These are phyloP conservation scores for Taxawa tesnikishii DNA, from an alignment of 2,329 filamentous ascomycete species.

Conservation along the genomic window DNA sequence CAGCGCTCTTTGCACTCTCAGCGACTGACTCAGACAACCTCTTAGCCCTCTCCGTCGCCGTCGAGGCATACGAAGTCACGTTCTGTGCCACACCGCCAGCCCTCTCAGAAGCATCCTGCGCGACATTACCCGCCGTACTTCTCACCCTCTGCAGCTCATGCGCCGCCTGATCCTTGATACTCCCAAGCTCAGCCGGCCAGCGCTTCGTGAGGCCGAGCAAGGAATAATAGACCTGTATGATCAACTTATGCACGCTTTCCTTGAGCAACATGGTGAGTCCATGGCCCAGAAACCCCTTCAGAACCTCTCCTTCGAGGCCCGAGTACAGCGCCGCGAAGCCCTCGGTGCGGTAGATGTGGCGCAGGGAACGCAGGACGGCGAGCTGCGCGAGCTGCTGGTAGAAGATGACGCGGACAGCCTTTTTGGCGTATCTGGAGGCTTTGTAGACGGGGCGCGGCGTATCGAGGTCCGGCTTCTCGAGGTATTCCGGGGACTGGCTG, in stretches of 20 bases:
- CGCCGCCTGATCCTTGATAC: constrained; percentile 10
- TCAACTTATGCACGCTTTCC: constrained; percentile 58
- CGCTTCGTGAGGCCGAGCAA: constrained; percentile 37
- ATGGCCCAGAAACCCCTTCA: constrained; percentile 76
- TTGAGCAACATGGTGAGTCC: constrained; percentile 83
- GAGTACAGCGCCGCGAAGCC: constrained; percentile 61
- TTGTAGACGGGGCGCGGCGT: constrained; percentile 1
- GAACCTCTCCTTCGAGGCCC: constrained; percentile 61
- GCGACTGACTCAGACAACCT: constrained; percentile 10
- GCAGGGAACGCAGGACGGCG: constrained; percentile 16
- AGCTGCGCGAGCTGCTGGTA: constrained; percentile 13
- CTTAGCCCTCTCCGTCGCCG: constrained; percentile 11
- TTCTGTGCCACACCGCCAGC: constrained; percentile 15
- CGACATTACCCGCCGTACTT: constrained; percentile 4
- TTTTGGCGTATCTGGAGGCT: constrained; percentile 5
- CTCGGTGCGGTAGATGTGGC: constrained; percentile 34
- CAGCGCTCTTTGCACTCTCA: constrained; percentile 5
- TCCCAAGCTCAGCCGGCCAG: constrained; percentile 27
- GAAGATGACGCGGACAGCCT: constrained; percentile 11
- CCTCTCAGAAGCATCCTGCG: constrained; percentile 18
- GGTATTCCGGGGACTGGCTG: constrained; percentile 1
- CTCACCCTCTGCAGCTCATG: constrained; percentile 7
- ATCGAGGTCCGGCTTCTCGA: constrained; percentile 4
- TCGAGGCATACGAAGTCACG: no score
- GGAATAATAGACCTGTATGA: constrained; percentile 61